Evolutionary conservation across 2,329 filamentous ascomycete species (phyloP).

Genomic region (Blastomyces silverae): DNA sequence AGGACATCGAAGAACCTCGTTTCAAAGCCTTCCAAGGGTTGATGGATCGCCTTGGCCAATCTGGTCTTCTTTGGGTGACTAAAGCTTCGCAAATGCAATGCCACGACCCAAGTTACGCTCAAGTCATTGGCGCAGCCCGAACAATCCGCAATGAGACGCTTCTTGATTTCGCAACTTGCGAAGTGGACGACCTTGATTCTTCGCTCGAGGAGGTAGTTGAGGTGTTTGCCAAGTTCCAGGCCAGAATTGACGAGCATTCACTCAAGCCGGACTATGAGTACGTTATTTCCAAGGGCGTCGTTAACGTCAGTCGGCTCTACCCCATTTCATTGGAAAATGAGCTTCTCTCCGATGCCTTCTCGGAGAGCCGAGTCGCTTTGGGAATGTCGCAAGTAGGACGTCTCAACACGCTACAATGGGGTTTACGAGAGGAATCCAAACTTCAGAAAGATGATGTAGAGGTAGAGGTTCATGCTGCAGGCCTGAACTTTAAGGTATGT

Average conservation of each 20-base stretch:
- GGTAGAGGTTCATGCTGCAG: conserved; percentile 13
- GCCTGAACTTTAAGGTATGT: conserved; percentile 14
- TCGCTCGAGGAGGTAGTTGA: conserved; percentile 8
- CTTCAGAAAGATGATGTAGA: conserved; percentile 7
- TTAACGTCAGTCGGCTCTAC: conserved; percentile 16
- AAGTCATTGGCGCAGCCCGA: conserved; percentile 12
- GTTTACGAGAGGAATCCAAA: conserved; percentile 3
- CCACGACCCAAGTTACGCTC: conserved; percentile 10
- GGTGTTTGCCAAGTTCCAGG: conserved; percentile 13
- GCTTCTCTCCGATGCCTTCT: conserved; percentile 1
- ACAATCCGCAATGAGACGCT: conserved; percentile 13
- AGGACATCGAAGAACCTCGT: conserved; percentile 3
- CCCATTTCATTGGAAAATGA: conserved; percentile 14
- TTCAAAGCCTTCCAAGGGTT: conserved; percentile 12
- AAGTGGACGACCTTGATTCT: conserved; percentile 13
- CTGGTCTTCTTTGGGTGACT: conserved; percentile 15
- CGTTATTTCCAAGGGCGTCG: conserved; percentile 9
- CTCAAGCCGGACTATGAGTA: conserved; percentile 16
- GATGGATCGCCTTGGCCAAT: conserved; percentile 5
- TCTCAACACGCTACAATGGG: neutral
- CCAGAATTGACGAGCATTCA: conserved; percentile 3
- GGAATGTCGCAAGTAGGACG: neutral
- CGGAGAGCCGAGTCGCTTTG: neutral
- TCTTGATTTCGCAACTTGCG: conserved; percentile 14
- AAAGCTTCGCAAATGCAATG: conserved; percentile 13